Evolutionary conservation across 2,329 filamentous ascomycete genomes (phyloP), one percentile per base, ranked within the genome.

Genomic region (Cryphonectria carpinicola): DNA sequence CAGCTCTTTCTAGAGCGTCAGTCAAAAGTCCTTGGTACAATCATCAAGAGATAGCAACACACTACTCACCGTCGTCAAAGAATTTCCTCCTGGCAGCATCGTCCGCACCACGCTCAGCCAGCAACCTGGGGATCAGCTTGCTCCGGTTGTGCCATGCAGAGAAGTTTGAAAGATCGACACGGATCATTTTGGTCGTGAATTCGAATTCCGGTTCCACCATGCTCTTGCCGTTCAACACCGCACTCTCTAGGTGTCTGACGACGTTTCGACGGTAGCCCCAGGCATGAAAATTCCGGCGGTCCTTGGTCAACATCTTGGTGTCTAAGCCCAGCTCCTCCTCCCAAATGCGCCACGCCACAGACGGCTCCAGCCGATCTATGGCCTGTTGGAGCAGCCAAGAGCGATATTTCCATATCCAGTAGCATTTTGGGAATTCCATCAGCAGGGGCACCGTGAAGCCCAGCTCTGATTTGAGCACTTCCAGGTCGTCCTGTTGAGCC

Each of bases 341-440:
- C 96, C 96, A 99, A 65, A 98, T 84, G 54, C 85, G 81, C 32
- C 87, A 86, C 1, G 93, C 89, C 22, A 83, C 78, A 0, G 83
- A 70, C 1, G 81, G 73, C 2, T 89, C 86, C 13, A 97, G 84
- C 25, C 90, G 84, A 17, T 85, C 79, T 63, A 92, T 92, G 46
- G 90, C 90, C 79, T 93, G 88, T 68, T 91, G 84, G 19, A 99
- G 84, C 3, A 95, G 84, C 95, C 96, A 99, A 62, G 92, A 82
- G 39, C 96, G 91, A 81, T 98, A 95, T 76, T 97, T 97, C 96
- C 96, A 99, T 77, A 99, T 95, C 95, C 96, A 98, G 83, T 99
- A 99, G 85, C 96, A 98, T 80, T 99, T 99, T 8, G 96, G 96
- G 74, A 90, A 95, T 74, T 94, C 89, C 74, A 93, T 87, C 65